Base-by-base conservation (phyloP, 2,329 filamentous ascomycete genomes). In the Fusarium tuaranense region DNA sequence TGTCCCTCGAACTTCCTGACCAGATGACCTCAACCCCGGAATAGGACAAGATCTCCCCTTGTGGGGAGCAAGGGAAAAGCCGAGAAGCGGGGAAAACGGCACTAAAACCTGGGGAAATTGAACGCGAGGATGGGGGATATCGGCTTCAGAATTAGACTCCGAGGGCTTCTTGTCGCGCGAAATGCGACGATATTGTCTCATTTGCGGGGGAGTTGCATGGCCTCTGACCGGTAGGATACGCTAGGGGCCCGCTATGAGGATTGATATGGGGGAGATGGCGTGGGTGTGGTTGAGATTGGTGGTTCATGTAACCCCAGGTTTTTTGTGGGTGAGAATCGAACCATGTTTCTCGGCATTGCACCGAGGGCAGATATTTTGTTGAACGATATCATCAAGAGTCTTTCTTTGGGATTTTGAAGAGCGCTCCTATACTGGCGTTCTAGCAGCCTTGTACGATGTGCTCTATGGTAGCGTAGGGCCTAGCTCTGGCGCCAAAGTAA, bases 71-170 rank as follows among this genome's bases (percentile, higher is more conserved):
- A 34, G 44, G 22, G 63, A 51, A 55, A 67, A 62, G 63, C 59
- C 63, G 66, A 67, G 46, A 61, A 61, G 68, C 71, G 69, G 73
- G 76, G 75, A 36, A 39, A 67, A 64, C 25, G 20, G 34, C 38
- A 36, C 38, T 48, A 44, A 51, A 74, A 63, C 44, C 66, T 67
- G 65, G 76, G 73, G 65, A 63, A 75, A 38, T 67, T 66, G 46
- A 51, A 59, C 16, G 36, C 20, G 41, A 61, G 60, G 46, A 63
- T 63, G 62, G 59, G 63, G 22, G 60, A 39, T 8, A 7, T 63
- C 74, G 76, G 76, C 6, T 34, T 14, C 41, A 78, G 64, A 77
- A 74, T 30, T 78, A 41, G 57, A 63, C 2, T 32, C 76, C 76
- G 76, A 38, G 5, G 13, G 36, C 27, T 7, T 18, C 32, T 64